Conservation (phyloP, 2,329 filamentous ascomycete genomes). For the Fusarium pseudograminearum region DNA sequence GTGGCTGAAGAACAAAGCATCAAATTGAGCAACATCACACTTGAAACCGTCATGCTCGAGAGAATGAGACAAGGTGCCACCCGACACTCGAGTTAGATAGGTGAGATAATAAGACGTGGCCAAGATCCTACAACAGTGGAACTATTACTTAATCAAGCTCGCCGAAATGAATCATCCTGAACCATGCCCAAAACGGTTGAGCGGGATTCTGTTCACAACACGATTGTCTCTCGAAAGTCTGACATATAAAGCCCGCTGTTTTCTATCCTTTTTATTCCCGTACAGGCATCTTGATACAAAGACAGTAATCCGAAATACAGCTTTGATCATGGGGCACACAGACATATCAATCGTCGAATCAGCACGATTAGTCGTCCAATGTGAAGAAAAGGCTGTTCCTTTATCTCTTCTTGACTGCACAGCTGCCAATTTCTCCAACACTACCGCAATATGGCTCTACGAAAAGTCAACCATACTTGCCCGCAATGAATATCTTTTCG, state of each 20-base stretch:
- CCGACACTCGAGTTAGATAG: neutral
- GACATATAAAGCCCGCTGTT: accelerated
- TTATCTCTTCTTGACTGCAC: constrained; percentile 44
- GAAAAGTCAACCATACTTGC: constrained; percentile 1
- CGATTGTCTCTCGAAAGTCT: neutral
- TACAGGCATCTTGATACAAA: neutral
- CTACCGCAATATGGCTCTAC: constrained; percentile 44
- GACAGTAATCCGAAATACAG: neutral
- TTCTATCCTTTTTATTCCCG: accelerated
- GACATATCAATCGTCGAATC: constrained; percentile 11
- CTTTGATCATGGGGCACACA: neutral
- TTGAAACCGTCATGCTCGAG: accelerated
- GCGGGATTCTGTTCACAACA: neutral
- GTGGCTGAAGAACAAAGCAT: constrained; percentile 14
- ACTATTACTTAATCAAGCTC: constrained; percentile 5
- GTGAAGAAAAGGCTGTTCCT: constrained; percentile 16
- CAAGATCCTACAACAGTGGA: neutral
- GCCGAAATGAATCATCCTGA: constrained; percentile 2
- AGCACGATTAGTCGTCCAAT: neutral
- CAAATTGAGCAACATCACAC: neutral
- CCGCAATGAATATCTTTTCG: neutral
- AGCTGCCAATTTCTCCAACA: constrained; percentile 39
- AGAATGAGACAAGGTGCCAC: neutral
- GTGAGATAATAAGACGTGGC: too few relatives aligned
- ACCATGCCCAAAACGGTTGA: neutral